phyloP scores from a whole-genome alignment of 768 basidiomycete genomes.

The Pleurotus citrinopileatus region DNA sequence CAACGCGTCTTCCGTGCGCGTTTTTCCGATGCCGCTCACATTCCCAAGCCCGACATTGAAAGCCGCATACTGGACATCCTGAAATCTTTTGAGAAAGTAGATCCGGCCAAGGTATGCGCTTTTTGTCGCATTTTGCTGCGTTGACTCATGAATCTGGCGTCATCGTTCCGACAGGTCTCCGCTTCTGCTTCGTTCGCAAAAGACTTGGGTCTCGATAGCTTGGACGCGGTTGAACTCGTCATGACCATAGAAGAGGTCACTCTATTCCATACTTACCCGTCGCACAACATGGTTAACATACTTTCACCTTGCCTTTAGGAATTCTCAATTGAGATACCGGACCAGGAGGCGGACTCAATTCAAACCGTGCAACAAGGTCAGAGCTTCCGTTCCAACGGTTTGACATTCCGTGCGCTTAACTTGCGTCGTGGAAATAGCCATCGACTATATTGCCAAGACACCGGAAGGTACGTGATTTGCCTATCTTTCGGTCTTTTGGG shows the following conservation, averaged over 20 bases:
- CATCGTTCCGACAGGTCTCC: slow-evolving; percentile 49
- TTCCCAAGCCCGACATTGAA: slow-evolving; percentile 68
- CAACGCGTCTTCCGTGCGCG: slow-evolving; percentile 41
- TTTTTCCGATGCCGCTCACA: slow-evolving; percentile 66
- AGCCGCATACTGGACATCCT: slow-evolving; percentile 78
- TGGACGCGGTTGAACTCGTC: slow-evolving; percentile 97
- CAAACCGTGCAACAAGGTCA: slow-evolving; percentile 87
- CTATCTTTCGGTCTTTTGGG: slow-evolving; percentile 2
- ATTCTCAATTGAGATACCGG: slow-evolving; percentile 97
- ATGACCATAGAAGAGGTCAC: slow-evolving; percentile 96
- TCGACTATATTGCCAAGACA: slow-evolving; percentile 93
- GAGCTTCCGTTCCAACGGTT: background rate
- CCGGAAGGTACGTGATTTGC: slow-evolving; percentile 62
- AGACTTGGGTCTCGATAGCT: slow-evolving; percentile 90
- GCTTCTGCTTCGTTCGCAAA: slow-evolving; percentile 64
- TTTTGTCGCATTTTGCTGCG: background rate
- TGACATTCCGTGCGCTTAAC: slow-evolving; percentile 11
- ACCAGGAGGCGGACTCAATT: slow-evolving; percentile 94
- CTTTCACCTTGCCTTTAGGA: slow-evolving; percentile 51
- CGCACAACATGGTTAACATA: background rate
- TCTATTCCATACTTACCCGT: slow-evolving; percentile 7
- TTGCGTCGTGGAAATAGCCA: slow-evolving; percentile 52
- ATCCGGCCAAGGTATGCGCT: slow-evolving; percentile 59
- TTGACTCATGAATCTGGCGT: background rate
- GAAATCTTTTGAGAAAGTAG: slow-evolving; percentile 88